Evolutionary conservation across 2,329 filamentous ascomycete species (phyloP).

Genomic region (Calcarisporium arbuscula): DNA sequence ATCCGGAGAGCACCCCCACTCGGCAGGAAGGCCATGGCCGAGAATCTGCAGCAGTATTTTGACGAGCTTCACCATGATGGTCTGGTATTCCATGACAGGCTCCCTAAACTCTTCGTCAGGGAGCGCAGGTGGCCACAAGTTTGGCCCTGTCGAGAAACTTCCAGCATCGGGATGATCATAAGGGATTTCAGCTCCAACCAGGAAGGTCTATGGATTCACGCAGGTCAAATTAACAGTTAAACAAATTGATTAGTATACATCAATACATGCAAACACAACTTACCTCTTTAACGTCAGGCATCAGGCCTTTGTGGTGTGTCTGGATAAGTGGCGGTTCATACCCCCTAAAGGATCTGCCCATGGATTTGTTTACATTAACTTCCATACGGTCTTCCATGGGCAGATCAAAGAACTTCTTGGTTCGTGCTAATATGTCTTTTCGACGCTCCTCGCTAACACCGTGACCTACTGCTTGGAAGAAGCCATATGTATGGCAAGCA

Average conservation of each 20-base stretch:
- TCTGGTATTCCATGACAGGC: not conserved
- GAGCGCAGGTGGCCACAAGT: constrained; percentile 2
- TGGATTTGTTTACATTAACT: constrained; percentile 18
- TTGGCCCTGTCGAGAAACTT: constrained; percentile 4
- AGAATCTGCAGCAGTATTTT: constrained; percentile 6
- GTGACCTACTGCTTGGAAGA: constrained; percentile 24
- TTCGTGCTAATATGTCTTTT: constrained; percentile 14
- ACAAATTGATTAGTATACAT: no score
- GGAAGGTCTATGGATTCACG: no score
- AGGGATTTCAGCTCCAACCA: constrained; percentile 4
- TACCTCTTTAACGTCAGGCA: constrained; percentile 16
- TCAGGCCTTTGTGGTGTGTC: constrained; percentile 19
- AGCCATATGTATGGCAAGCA: constrained; percentile 21
- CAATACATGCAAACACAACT: no score
- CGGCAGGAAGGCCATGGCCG: constrained; percentile 6
- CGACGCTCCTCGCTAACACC: constrained; percentile 17
- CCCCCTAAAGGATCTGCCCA: constrained; percentile 21
- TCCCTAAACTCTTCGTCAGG: constrained; percentile 1
- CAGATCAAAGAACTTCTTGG: constrained; percentile 19
- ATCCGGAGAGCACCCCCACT: no score
- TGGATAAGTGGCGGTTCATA: constrained; percentile 22
- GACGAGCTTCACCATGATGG: not conserved
- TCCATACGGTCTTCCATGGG: constrained; percentile 19
- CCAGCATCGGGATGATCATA: constrained; percentile 3
- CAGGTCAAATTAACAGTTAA: no score